phyloP scores from a whole-genome alignment of 352 stramenopile species.

The Globisporangium okanoganense region DNA sequence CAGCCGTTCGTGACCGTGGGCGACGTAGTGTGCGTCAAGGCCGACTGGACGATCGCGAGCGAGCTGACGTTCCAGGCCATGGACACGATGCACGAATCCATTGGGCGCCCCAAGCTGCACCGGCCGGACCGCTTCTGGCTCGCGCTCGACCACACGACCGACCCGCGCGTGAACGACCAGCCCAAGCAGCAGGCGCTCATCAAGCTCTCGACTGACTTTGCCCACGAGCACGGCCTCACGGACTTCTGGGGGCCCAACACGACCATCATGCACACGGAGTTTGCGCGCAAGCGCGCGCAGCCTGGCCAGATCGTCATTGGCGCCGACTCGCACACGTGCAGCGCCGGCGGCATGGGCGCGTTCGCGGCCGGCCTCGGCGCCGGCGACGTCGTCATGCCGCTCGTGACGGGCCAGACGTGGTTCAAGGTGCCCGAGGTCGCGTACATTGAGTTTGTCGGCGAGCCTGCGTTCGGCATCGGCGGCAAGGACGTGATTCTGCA shows the following conservation, averaged over 20 bases:
- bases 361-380: slow-evolving; percentile 71
- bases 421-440: slow-evolving; percentile 79
- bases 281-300: slow-evolving; percentile 73
- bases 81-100: slow-evolving; percentile 76
- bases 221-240: slow-evolving; percentile 58
- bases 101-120: slow-evolving; percentile 65
- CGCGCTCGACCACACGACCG: slow-evolving; percentile 76
- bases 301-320: slow-evolving; percentile 83
- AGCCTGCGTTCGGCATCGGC: slow-evolving; percentile 64
- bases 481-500: slow-evolving; percentile 82
- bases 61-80: slow-evolving; percentile 83
- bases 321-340: slow-evolving; percentile 75
- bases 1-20: slow-evolving; percentile 51
- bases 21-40: slow-evolving; percentile 74
- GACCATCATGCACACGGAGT: slow-evolving; percentile 87
- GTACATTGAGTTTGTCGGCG: slow-evolving; percentile 77
- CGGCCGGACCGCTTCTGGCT: slow-evolving; percentile 83
- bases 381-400: slow-evolving; percentile 77
- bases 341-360: slow-evolving; percentile 66
- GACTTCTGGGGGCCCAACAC: slow-evolving; percentile 82
- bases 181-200: slow-evolving; percentile 80
- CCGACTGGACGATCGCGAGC: slow-evolving; percentile 77
- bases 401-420: slow-evolving; percentile 82
- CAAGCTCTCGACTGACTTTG: slow-evolving; percentile 75
- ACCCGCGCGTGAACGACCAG: slow-evolving; percentile 73